Base-by-base conservation (phyloP, 2,329 filamentous ascomycete species). In the Claviceps paspali region DNA sequence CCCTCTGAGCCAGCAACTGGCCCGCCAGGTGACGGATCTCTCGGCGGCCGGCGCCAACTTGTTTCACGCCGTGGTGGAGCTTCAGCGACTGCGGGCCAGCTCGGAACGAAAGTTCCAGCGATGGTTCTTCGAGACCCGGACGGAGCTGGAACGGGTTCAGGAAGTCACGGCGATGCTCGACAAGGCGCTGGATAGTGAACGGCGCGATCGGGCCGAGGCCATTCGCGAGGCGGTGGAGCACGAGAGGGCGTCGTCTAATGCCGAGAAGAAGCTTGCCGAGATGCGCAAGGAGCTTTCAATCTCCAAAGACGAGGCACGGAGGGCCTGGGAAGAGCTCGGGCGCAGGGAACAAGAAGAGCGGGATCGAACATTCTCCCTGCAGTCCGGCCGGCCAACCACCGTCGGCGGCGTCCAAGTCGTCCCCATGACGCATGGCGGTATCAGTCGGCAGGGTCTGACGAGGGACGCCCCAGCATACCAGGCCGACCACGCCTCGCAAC, bases 21-120 rank as follows among this genome's bases (percentile, higher is more conserved):
- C 86, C 9, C 79, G 91, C 23, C 91, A 98, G 55, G 88, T 98
- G 37, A 94, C 85, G 0, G 91, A 98, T 54, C 68, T 98, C n/a
- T 95, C 91, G 19, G 91, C 91, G 6, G 91, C 91, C 1, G 91
- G 91, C 10, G 91, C 91, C 5, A 98, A 98, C 49, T 68, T 98
- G 0, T 98, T 98, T 57, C 91, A 98, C 55, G 91, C 91, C 8
- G 87, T 98, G 0, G 91, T 98, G 3, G 91, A 98, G 58, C 65
- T 98, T 32, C 91, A 98, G 56, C 79, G 91, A 22, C 68, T 98
- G 19, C 81, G 91, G 30, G 91, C 91, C 27, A 94, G 86, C 39
- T 96, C 88, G 0, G 91, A 98, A 59, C 78, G 91, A 45, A 96
- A 96, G 55, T 98, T 98, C 50, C 91, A 98, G 60, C 75, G 91